These are phyloP conservation scores for Aspergillus nomiae DNA, from an alignment of 2,329 filamentous ascomycete species.

Conservation along the genomic window DNA sequence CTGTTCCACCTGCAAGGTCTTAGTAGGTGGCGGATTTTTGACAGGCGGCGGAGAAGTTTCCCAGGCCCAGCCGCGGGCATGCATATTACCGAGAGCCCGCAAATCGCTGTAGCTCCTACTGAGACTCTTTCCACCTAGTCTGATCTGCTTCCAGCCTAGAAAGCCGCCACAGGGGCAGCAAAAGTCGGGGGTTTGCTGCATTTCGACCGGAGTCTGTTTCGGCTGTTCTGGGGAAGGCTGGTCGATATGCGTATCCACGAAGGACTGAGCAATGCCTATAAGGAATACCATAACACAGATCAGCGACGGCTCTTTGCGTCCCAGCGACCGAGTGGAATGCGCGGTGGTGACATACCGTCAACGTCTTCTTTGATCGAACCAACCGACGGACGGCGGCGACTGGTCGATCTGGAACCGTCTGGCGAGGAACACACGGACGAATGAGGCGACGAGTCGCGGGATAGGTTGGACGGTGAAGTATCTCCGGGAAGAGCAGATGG, in stretches of 20 bases:
- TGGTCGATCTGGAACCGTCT: slow-evolving; percentile 42
- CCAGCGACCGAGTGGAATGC: neutral
- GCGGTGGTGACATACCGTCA: slow-evolving; percentile 35
- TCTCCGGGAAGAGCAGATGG: slow-evolving; percentile 25
- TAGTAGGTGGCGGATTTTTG: slow-evolving; percentile 16
- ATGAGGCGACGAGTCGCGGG: slow-evolving; percentile 36
- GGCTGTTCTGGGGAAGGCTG: slow-evolving; percentile 29
- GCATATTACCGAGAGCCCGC: slow-evolving; percentile 36
- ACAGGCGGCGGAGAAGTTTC: slow-evolving; percentile 31
- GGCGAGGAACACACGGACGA: slow-evolving; percentile 36
- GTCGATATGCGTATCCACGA: slow-evolving; percentile 42
- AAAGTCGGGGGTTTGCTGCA: slow-evolving; percentile 44
- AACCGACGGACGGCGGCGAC: slow-evolving; percentile 43
- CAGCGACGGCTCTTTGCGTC: neutral
- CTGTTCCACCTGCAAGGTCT: slow-evolving; percentile 25
- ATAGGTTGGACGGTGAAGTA: slow-evolving; percentile 20
- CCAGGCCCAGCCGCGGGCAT: slow-evolving; percentile 47
- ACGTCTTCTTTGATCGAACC: slow-evolving; percentile 48
- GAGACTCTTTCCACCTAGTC: slow-evolving; percentile 44
- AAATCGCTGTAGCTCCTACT: slow-evolving; percentile 50
- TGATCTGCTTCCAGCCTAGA: slow-evolving; percentile 49
- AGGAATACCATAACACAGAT: slow-evolving; percentile 7
- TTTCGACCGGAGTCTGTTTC: slow-evolving; percentile 27
- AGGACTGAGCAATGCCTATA: slow-evolving; percentile 47
- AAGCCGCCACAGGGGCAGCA: slow-evolving; percentile 51